Evolutionary conservation across 2,329 filamentous ascomycete species (phyloP).

Genomic region (Pestalotiopsis sp.): DNA sequence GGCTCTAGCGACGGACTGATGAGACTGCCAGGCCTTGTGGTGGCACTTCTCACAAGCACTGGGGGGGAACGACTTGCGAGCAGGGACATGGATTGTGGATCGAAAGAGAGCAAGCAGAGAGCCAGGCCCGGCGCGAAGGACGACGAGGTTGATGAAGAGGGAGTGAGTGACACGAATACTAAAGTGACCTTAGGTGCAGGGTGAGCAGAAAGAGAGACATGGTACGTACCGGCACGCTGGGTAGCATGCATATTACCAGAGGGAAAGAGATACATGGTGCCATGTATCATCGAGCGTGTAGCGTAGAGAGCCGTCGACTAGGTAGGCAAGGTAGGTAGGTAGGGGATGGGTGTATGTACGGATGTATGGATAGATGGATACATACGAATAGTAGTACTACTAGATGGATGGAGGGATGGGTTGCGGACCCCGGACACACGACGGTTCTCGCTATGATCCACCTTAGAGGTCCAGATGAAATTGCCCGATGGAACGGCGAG

Average conservation of each 20-base stretch:
- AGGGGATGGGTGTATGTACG: background rate
- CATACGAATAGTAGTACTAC: too few species aligned
- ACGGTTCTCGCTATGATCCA: constrained; percentile 33
- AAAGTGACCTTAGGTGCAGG: background rate
- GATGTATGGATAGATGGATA: constrained; percentile 12
- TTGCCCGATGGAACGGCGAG: constrained; percentile 41
- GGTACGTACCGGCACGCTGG: constrained; percentile 1
- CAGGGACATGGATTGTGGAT: constrained; percentile 35
- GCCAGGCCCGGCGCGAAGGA: constrained; percentile 4
- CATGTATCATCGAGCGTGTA: background rate
- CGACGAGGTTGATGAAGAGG: constrained; percentile 1
- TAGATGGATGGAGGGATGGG: constrained; percentile 13
- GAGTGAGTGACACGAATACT: constrained; percentile 15
- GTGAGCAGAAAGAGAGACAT: background rate
- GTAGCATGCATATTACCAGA: background rate
- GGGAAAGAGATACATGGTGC: background rate
- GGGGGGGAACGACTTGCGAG: constrained; percentile 18
- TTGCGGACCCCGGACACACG: constrained; percentile 29
- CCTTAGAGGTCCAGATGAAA: constrained; percentile 39
- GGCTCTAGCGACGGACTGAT: constrained; percentile 19
- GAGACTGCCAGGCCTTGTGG: constrained; percentile 23
- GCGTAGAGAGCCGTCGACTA: background rate
- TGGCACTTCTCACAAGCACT: constrained; percentile 17
- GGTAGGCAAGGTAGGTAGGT: background rate
- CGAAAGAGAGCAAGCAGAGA: constrained; percentile 7